Evolutionary conservation across 1,284 basidiomycete species (phyloP).

Genomic region (Sporisorium exsertum): DNA sequence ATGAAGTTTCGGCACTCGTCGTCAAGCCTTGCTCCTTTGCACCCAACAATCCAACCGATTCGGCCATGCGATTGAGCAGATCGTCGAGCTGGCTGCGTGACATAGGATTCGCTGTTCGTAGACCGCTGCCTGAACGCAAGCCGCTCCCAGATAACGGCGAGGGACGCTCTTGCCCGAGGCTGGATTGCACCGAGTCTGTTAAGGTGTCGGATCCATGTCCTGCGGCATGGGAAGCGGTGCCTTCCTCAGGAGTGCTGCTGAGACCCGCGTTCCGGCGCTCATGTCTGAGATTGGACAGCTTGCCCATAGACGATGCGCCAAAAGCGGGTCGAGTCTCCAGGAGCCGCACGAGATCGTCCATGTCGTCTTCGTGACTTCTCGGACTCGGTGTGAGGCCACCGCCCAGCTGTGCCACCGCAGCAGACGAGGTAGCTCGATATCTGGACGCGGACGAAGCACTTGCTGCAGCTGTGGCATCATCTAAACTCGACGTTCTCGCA

Average conservation of each 20-base stretch:
- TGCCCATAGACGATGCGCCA: constrained; percentile 30
- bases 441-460: constrained; percentile 29
- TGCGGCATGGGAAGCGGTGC: not conserved
- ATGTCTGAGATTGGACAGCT: constrained; percentile 22
- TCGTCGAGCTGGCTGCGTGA: constrained; percentile 59
- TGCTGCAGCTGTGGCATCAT: constrained; percentile 39
- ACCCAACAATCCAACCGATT: constrained; percentile 41
- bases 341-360: constrained; percentile 56
- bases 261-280: constrained; percentile 29
- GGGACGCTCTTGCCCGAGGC: constrained; percentile 20
- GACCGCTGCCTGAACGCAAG: constrained; percentile 17
- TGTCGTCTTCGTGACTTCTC: constrained; percentile 56
- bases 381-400: constrained; percentile 36
- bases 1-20: constrained; percentile 17
- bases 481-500: constrained; percentile 35
- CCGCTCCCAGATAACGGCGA: constrained; percentile 33
- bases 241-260: constrained; percentile 43
- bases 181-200: constrained; percentile 34
- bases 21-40: constrained; percentile 19
- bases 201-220: constrained; percentile 15
- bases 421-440: constrained; percentile 17
- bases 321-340: constrained; percentile 49
- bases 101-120: constrained; percentile 38
- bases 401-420: constrained; percentile 10
- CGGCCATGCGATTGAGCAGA: constrained; percentile 57